Conservation (phyloP, 1,139 yeast genomes). For the Blastobotrys arbuscula region DNA sequence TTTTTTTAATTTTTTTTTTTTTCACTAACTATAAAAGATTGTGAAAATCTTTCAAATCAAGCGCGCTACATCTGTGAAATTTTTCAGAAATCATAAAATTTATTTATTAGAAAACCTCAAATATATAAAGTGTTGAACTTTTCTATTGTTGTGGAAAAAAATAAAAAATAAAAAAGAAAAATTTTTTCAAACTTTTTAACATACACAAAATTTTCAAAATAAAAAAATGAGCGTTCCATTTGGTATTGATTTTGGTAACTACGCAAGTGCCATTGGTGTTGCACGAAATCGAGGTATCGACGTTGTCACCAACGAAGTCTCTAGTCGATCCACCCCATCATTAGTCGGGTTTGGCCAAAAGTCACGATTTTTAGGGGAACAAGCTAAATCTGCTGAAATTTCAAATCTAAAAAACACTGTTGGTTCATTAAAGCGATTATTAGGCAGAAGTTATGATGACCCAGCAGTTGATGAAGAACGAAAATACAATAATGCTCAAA, state of each 20-base stretch:
- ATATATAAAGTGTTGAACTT: too few relatives aligned
- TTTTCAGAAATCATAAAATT: too few relatives aligned
- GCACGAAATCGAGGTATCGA: slow-evolving; percentile 99
- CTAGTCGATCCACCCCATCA: slow-evolving; percentile 94
- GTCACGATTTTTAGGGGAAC: slow-evolving; percentile 89
- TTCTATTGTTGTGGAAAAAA: slow-evolving; percentile 9
- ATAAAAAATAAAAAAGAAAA: slow-evolving; percentile 1
- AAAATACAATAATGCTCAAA: slow-evolving; percentile 48
- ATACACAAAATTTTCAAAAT: too few relatives aligned
- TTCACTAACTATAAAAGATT: background rate
- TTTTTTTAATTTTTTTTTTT: too few relatives aligned
- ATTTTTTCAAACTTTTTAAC: too few relatives aligned
- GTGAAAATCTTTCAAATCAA: background rate
- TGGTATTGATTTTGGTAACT: slow-evolving; percentile 97
- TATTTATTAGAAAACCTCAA: too few relatives aligned
- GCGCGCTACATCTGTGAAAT: too few relatives aligned
- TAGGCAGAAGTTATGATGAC: slow-evolving; percentile 71
- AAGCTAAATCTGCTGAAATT: slow-evolving; percentile 93
- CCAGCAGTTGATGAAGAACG: slow-evolving; percentile 75
- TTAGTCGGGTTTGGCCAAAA: slow-evolving; percentile 88
- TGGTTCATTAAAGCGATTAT: slow-evolving; percentile 84
- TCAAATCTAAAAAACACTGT: slow-evolving; percentile 95
- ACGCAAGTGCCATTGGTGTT: slow-evolving; percentile 88
- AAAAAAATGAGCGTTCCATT: slow-evolving; percentile 75
- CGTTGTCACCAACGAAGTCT: slow-evolving; percentile 95